Percentiles rank a stretch among this genome's conserved stretches.
These are phyloP conservation scores for Galeopsis tetrahit DNA, from an alignment of 257 asterid species.

Conservation along the genomic window DNA sequence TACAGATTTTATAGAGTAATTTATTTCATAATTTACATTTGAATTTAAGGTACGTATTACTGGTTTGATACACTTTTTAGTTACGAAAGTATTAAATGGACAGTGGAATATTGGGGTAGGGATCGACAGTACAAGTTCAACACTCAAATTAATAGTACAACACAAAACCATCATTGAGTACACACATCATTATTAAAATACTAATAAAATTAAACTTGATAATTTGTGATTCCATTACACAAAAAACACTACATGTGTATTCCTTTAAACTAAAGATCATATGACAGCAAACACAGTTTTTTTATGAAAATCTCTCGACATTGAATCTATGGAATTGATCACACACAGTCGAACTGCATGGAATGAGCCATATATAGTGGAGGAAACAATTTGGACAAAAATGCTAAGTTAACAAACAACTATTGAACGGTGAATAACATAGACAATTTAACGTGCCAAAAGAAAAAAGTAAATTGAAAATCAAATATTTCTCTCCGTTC, in stretches of 20 bases:
- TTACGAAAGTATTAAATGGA: too few relatives aligned
- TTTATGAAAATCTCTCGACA: neutral
- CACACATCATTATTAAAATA: neutral
- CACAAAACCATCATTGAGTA: neutral
- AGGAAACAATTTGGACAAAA: too few relatives aligned
- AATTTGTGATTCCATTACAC: neutral
- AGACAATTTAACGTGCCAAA: too few relatives aligned
- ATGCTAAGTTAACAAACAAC: neutral
- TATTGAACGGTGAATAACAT: too few relatives aligned
- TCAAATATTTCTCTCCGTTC: too few relatives aligned
- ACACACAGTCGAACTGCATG: neutral
- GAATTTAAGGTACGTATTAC: too few relatives aligned
- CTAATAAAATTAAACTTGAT: neutral
- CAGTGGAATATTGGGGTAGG: too few relatives aligned
- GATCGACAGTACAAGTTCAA: neutral
- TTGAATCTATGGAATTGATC: neutral
- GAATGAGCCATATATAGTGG: too few relatives aligned
- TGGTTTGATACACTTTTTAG: too few relatives aligned
- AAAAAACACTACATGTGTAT: neutral
- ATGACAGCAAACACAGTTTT: neutral
- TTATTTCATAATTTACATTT: too few relatives aligned
- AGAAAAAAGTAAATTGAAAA: too few relatives aligned
- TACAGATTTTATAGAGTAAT: too few relatives aligned
- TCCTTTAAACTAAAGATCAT: conserved; percentile 8
- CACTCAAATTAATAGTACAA: neutral